phyloP scores from a whole-genome alignment of 2,329 filamentous ascomycete genomes.

The Pyrenophora graminea region DNA sequence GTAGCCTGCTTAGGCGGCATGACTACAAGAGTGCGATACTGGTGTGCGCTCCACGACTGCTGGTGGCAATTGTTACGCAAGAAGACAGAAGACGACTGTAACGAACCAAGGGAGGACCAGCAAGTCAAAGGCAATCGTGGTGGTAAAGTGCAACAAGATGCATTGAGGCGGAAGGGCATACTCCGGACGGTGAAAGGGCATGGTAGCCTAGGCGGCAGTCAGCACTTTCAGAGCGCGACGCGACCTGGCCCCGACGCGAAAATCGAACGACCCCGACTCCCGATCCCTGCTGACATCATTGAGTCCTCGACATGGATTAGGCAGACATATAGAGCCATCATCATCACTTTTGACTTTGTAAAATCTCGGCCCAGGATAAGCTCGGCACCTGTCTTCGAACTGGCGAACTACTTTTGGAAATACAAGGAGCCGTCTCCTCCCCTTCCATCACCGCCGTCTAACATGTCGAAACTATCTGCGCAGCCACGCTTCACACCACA shows the following conservation, averaged over 20 bases:
- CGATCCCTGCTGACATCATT: conserved; percentile 41
- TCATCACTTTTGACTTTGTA: conserved; percentile 16
- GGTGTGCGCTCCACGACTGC: conserved; percentile 11
- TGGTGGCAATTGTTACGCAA: conserved; percentile 8
- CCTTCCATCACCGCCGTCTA: conserved; percentile 14
- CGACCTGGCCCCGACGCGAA: conserved; percentile 32
- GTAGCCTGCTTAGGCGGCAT: conserved; percentile 74
- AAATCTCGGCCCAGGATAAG: background rate
- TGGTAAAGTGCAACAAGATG: conserved; percentile 22
- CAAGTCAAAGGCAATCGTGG: conserved; percentile 8
- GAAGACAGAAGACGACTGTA: conserved; percentile 9
- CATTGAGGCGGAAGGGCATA: conserved; percentile 40
- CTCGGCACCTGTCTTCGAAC: conserved; percentile 10
- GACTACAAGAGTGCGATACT: conserved; percentile 18
- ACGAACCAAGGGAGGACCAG: conserved; percentile 7
- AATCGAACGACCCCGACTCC: conserved; percentile 12
- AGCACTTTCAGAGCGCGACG: conserved; percentile 27
- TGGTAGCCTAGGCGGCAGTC: conserved; percentile 21
- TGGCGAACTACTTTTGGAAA: conserved; percentile 43
- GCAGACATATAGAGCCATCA: conserved; percentile 8
- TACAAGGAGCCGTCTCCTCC: conserved; percentile 14
- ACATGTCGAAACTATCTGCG: conserved; percentile 50
- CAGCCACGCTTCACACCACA: conserved; percentile 51
- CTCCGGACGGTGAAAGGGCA: conserved; percentile 24
- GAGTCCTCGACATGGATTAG: conserved; percentile 21